Evolutionary conservation across 495 filamentous ascomycete species (phyloP).

Genomic region (Xylaria scruposa): DNA sequence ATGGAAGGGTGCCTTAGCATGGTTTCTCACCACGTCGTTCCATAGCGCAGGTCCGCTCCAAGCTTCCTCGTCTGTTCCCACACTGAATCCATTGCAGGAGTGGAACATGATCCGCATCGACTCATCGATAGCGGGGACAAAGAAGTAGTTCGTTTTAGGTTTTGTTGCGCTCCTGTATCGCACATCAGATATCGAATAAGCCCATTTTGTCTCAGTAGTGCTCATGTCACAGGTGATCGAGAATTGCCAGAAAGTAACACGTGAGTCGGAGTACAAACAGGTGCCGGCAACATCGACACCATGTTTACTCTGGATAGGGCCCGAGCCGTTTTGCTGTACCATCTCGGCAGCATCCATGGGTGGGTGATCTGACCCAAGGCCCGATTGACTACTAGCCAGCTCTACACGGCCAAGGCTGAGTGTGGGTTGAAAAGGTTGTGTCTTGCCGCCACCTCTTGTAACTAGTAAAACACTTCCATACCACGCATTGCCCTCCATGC

Average conservation of each 20-base stretch:
- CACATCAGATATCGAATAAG: conserved; percentile 62
- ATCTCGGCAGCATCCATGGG: conserved; percentile 29
- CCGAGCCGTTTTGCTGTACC: neutral
- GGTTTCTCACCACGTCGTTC: conserved; percentile 83
- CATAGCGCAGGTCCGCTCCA: conserved; percentile 85
- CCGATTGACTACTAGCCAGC: conserved; percentile 26
- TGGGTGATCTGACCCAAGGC: conserved; percentile 25
- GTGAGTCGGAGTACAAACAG: conserved; percentile 79
- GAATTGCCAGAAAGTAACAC: conserved; percentile 85
- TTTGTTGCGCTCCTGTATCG: conserved; percentile 53
- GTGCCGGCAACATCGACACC: conserved; percentile 47
- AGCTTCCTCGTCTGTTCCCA: conserved; percentile 85
- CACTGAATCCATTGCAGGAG: conserved; percentile 95
- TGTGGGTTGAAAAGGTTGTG: conserved; percentile 40
- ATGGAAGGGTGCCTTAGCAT: conserved; percentile 79
- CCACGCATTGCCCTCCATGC: conserved; percentile 79
- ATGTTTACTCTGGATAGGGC: conserved; percentile 38
- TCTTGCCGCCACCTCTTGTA: conserved; percentile 66
- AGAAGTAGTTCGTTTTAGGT: conserved; percentile 64
- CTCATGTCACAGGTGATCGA: conserved; percentile 65
- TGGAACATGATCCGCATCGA: conserved; percentile 97
- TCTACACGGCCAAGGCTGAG: conserved; percentile 41
- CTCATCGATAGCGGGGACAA: conserved; percentile 75
- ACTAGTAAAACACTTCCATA: conserved; percentile 85
- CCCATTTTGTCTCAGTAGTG: conserved; percentile 61